Evolutionary conservation across 345 rosid genomes (phyloP), one percentile per base, ranked within the genome.

Genomic region (Durio zibethinus): DNA sequence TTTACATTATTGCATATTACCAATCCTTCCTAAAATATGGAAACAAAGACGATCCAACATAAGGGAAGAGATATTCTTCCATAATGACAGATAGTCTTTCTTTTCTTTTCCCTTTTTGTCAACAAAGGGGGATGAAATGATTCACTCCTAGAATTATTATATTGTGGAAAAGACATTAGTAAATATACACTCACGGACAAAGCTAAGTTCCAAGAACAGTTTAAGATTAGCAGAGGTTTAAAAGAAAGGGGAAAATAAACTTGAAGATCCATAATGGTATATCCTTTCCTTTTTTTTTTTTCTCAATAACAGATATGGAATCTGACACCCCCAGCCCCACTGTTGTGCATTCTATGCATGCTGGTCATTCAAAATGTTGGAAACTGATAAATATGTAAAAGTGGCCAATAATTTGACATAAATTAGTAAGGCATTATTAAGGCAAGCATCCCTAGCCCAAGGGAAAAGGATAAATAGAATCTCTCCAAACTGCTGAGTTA

Each of bases 61-160:
- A 72, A 35, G 48, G 35, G 42, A 54, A 8, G 33, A 73, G 21
- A 73, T 23, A 36, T 21, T 73, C 48, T 21, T 73, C 35, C 31
- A 52, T 1, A 38, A 36, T 38, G 45, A 48, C 29, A 33, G n/a
- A 31, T 50, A 27, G 18, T 20, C 40, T 14, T 45, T 69, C 31
- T 42, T 40, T 33, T 50, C 33, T 33, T 4, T 36, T 6, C 15
- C 59, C 10, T 5, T 72, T n/a, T 12, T 73, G 20, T 38, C 65
- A 15, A 38, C 21, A 36, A 38, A 9, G 60, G 4, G 12, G 8
- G 21, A 52, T 71, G 75, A 72, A 54, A 38, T 23, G 52, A 38
- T 35, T 73, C 18, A 56, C 63, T 35, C 33, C 76, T 42, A 72
- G 47, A 50, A 53, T 35, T 56, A 23, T 72, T 53, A 72, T 35